Evolutionary conservation across 257 asterid species (phyloP), one percentile per base, ranked within the genome.

Genomic region (Solanum stenotomum): DNA sequence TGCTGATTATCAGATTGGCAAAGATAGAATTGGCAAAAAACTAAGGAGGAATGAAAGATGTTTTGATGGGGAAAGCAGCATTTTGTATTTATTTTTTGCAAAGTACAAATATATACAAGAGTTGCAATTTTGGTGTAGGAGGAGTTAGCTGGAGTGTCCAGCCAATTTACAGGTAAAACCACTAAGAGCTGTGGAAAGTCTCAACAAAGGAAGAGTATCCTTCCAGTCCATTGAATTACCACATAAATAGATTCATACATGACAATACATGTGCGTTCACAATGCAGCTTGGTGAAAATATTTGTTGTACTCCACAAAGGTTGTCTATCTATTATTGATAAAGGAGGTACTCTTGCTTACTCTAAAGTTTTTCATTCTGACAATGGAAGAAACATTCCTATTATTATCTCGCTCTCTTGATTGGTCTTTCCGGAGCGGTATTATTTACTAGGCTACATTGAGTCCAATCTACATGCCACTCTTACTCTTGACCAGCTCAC

Each of bases 361-460:
- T 27, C 37, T 25, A 85, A 23, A 61, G 61, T n/a, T 63, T 84
- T 49, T 34, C 52, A 25, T 65, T 56, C 74, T 35, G 56, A 33
- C 49, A 23, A 63, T 1, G 5, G 74, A 16, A 56, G 72, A 56
- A 84, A 84, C 49, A 34, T 63, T 83, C 85, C 40, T 87, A 78
- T 82, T 87, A 87, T 74, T 88, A 37, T 87, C 88, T 86, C 67
- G 92, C 89, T 82, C 92, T 85, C 91, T 31, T 59, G 91, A 90
- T 86, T 87, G 78, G 81, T 87, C 25, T 35, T 67, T 61, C 87
- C 34, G 88, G 93, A 85, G 91, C 89, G 81, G 81, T 56, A 88
- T 75, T 37, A 49, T 38, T 56, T 68, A 8, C 35, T 7, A 23
- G 77, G 63, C 16, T 23, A 16, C n/a, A 8, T 7, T 42, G 40